phyloP scores from a whole-genome alignment of 1,284 basidiomycete species.

The Moesziomyces aphidis region DNA sequence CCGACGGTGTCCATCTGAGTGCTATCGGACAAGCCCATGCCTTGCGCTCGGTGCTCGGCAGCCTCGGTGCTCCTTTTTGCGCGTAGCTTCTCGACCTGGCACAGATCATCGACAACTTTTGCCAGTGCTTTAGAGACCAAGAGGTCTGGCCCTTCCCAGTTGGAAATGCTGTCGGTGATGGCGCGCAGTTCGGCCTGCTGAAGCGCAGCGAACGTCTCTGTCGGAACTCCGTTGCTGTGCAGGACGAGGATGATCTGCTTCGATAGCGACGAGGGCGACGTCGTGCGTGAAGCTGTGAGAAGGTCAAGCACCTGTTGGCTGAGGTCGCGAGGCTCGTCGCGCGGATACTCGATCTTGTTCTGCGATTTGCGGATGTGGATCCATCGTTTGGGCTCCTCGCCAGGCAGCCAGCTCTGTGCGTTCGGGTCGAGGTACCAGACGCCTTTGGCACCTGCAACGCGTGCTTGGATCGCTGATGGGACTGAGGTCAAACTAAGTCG shows the following conservation, averaged over 20 bases:
- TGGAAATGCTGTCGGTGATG: conserved; percentile 24
- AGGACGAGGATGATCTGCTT: conserved; percentile 43
- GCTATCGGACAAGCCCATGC: conserved; percentile 13
- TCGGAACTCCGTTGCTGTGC: conserved; percentile 33
- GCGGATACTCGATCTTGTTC: conserved; percentile 51
- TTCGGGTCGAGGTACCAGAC: conserved; percentile 36
- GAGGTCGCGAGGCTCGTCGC: conserved; percentile 13
- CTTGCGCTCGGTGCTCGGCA: conserved; percentile 36
- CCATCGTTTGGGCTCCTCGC: conserved; percentile 9
- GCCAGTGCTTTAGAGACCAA: conserved; percentile 18
- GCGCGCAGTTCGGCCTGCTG: conserved; percentile 22
- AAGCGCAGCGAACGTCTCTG: conserved; percentile 19
- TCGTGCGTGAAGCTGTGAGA: conserved; percentile 18
- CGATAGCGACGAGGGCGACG: conserved; percentile 47
- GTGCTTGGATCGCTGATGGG: conserved; percentile 56
- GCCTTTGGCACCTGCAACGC: conserved; percentile 61
- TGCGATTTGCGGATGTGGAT: conserved; percentile 59
- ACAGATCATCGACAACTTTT: conserved; percentile 17
- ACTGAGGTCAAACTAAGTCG: conserved; percentile 9
- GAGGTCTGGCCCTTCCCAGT: conserved; percentile 23
- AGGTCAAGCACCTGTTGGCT: conserved; percentile 41
- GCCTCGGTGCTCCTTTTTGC: conserved; percentile 31
- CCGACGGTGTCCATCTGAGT: background rate
- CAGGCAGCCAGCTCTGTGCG: conserved; percentile 12
- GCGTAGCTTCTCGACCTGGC: conserved; percentile 18